Evolutionary conservation across 2,329 filamentous ascomycete species (phyloP).

Genomic region (Teratosphaeria pseudoeucalypti): DNA sequence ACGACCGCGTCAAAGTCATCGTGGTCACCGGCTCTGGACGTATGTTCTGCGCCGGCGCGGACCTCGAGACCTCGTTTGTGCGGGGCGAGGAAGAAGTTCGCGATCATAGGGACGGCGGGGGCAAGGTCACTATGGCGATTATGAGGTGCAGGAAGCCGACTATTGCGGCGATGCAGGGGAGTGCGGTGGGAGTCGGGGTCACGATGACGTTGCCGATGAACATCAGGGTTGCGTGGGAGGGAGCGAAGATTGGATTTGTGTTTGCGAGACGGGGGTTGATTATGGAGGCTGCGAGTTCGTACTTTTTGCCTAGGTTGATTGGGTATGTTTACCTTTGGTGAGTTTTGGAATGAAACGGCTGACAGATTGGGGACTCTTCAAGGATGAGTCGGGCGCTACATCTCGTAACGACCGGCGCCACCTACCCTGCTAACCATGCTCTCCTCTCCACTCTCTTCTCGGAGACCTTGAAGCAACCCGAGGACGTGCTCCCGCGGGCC

Average conservation of each 20-base stretch:
- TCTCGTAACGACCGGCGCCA: conserved; percentile 56
- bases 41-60: conserved; percentile 48
- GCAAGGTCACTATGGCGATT: conserved; percentile 42
- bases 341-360: background rate
- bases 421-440: conserved; percentile 38
- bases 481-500: conserved; percentile 53
- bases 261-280: conserved; percentile 60
- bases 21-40: conserved; percentile 43
- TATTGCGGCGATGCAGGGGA: conserved; percentile 46
- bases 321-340: conserved; percentile 31
- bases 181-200: conserved; percentile 48
- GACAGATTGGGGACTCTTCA: background rate
- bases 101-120: conserved; percentile 45
- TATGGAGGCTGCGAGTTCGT: conserved; percentile 63
- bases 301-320: conserved; percentile 60
- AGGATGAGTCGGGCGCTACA: conserved; percentile 49
- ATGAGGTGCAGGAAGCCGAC: conserved; percentile 47
- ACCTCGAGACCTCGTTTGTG: conserved; percentile 44
- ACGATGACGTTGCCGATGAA: conserved; percentile 49
- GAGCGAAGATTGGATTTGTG: conserved; percentile 62
- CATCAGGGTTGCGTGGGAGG: conserved; percentile 43
- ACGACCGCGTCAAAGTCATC: conserved; percentile 45
- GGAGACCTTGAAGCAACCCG: conserved; percentile 48
- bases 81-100: conserved; percentile 31
- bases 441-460: conserved; percentile 55